Evolutionary conservation across 257 asterid species (phyloP).

Genomic region (Henckelia pumila): DNA sequence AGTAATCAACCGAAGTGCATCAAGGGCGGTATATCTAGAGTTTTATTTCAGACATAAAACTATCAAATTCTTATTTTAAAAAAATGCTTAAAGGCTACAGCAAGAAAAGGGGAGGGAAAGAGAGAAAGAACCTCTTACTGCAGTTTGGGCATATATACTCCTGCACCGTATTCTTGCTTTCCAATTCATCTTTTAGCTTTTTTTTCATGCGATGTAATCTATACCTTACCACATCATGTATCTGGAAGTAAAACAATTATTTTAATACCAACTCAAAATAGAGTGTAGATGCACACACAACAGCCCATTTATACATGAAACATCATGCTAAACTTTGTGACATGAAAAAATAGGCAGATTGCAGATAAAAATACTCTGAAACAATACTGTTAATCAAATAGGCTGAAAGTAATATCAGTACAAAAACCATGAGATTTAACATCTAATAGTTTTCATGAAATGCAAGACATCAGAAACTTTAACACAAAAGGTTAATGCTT

Average conservation of each 20-base stretch:
- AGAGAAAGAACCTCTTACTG: conserved; percentile 55
- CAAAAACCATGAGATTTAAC: too few species aligned
- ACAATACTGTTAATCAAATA: too few species aligned
- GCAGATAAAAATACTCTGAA: not conserved
- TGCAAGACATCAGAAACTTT: too few species aligned
- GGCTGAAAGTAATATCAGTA: too few species aligned
- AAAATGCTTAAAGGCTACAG: not conserved
- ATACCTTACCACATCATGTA: conserved; percentile 91
- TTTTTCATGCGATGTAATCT: conserved; percentile 91
- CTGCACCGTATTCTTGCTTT: conserved; percentile 85
- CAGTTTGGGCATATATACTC: conserved; percentile 89
- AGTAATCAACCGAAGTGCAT: conserved; percentile 73
- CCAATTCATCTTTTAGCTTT: conserved; percentile 89
- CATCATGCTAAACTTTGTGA: not conserved
- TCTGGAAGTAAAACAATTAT: conserved; percentile 42
- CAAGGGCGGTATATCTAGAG: conserved; percentile 81
- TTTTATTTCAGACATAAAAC: conserved; percentile 19
- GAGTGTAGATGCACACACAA: not conserved
- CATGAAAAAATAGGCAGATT: not conserved
- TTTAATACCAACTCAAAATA: not conserved
- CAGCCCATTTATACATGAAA: not conserved
- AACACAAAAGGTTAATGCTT: not conserved
- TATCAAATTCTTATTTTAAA: conserved; percentile 14
- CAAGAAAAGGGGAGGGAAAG: conserved; percentile 19
- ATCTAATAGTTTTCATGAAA: too few species aligned